Evolutionary conservation across 129 eudicot species (phyloP).

Genomic region (Artemisia tridentata): DNA sequence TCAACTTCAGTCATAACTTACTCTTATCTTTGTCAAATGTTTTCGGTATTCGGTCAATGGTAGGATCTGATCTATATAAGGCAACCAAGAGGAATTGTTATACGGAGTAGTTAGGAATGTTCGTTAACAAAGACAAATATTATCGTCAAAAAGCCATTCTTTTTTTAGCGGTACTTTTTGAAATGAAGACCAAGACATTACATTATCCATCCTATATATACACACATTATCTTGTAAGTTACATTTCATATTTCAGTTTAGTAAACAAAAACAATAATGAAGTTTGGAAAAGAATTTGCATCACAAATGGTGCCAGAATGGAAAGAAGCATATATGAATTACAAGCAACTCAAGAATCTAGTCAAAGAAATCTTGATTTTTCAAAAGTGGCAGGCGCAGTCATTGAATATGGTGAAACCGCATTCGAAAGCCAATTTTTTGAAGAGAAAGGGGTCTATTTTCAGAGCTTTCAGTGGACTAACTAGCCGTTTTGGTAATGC

Average conservation of each 20-base stretch:
- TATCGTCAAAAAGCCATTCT: no score
- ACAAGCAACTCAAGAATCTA: constrained; percentile 33
- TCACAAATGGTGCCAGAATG: constrained; percentile 71
- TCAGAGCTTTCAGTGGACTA: constrained; percentile 60
- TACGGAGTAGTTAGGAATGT: no score
- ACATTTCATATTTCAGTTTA: background rate
- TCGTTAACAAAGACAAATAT: no score
- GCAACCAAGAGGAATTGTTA: no score
- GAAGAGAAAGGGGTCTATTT: constrained; percentile 29
- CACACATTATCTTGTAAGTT: background rate
- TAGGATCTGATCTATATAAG: no score
- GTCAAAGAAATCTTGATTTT: constrained; percentile 40
- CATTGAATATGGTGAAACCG: background rate
- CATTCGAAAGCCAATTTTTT: background rate
- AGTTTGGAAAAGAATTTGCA: constrained; percentile 50
- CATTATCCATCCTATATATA: background rate
- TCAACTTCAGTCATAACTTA: no score
- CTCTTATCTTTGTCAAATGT: no score
- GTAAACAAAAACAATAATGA: constrained; percentile 30
- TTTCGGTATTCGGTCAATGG: no score
- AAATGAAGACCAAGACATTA: no score
- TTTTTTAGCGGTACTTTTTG: no score
- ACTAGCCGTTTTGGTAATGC: constrained; percentile 10
- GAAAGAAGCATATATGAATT: constrained; percentile 62
- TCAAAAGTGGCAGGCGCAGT: background rate